Evolutionary conservation across 768 basidiomycete genomes (phyloP).

Genomic region (Suillus brevipes): DNA sequence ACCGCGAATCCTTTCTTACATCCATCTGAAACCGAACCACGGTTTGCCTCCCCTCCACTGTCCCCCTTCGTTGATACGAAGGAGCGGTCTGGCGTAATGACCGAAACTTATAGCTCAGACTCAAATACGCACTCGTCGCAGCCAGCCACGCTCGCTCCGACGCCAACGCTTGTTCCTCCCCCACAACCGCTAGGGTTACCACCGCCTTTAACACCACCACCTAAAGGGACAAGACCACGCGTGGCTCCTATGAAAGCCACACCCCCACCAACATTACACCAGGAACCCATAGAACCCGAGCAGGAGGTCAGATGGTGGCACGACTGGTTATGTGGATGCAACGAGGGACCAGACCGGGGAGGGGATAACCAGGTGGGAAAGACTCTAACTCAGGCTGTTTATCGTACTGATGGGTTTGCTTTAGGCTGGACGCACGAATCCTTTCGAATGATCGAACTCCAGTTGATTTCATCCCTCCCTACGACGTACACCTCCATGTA

Average conservation of each 20-base stretch:
- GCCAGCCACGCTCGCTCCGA: slow-evolving; percentile 26
- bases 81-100: slow-evolving; percentile 20
- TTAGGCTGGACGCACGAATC: slow-evolving; percentile 77
- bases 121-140: not conserved
- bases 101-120: slow-evolving; percentile 3
- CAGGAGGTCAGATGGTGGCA: slow-evolving; percentile 73
- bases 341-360: slow-evolving; percentile 71
- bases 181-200: slow-evolving; percentile 65
- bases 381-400: not conserved
- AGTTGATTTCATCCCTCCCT: slow-evolving; percentile 3
- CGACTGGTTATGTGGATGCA: slow-evolving; percentile 82
- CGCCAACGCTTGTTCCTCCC: slow-evolving; percentile 36
- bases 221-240: slow-evolving; percentile 40
- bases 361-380: slow-evolving; percentile 66
- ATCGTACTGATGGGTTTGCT: slow-evolving; percentile 7
- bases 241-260: slow-evolving; percentile 37
- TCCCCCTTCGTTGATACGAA: slow-evolving; percentile 42
- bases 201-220: slow-evolving; percentile 56
- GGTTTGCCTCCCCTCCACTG: slow-evolving; percentile 8
- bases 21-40: slow-evolving; percentile 18
- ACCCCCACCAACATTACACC: slow-evolving; percentile 30
- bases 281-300: slow-evolving; percentile 26
- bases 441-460: slow-evolving; percentile 38
- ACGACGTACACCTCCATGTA: not conserved
- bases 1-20: slow-evolving; percentile 49